Percentiles rank a stretch among this genome's conserved stretches.
Evolutionary conservation across 108 stramenopile species (phyloP).

Genomic region (Stephanodiscus minutulus): DNA sequence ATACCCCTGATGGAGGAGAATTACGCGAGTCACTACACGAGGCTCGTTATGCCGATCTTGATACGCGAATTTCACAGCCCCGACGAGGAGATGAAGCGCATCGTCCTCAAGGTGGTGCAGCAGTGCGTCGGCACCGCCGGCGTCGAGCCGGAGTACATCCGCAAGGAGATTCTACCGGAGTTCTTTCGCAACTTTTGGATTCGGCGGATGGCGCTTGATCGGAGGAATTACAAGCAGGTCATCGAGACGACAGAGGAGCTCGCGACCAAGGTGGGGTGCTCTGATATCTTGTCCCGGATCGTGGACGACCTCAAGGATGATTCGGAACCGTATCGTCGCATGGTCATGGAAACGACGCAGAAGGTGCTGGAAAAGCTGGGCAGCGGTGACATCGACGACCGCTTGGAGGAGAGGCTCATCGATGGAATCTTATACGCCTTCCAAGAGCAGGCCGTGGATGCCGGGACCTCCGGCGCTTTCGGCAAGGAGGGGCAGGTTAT

Average conservation of each 20-base stretch:
- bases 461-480: slow-evolving; percentile 58
- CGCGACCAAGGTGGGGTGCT: slow-evolving; percentile 97
- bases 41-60: slow-evolving; percentile 98
- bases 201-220: slow-evolving; percentile 97
- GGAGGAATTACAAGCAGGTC: slow-evolving; percentile 96
- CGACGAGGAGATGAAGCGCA: slow-evolving; percentile 97
- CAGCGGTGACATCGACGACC: slow-evolving; percentile 91
- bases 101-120: slow-evolving; percentile 98
- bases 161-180: slow-evolving; percentile 95
- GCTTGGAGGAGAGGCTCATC: slow-evolving; percentile 97
- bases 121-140: slow-evolving; percentile 99
- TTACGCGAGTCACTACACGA: slow-evolving; percentile 99
- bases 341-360: slow-evolving; percentile 99
- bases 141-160: slow-evolving; percentile 96
- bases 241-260: slow-evolving; percentile 98
- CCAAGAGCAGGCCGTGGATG: slow-evolving; percentile 97
- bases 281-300: slow-evolving; percentile 93
- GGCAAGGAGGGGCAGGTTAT: slow-evolving; percentile 87
- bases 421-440: slow-evolving; percentile 99
- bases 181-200: slow-evolving; percentile 99
- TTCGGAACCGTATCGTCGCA: slow-evolving; percentile 97
- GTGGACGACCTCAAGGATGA: slow-evolving; percentile 99
- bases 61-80: slow-evolving; percentile 96
- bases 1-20: slow-evolving; percentile 99
- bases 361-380: slow-evolving; percentile 94